Conservation (phyloP, 345 rosid species). For the Brassica rapa region DNA sequence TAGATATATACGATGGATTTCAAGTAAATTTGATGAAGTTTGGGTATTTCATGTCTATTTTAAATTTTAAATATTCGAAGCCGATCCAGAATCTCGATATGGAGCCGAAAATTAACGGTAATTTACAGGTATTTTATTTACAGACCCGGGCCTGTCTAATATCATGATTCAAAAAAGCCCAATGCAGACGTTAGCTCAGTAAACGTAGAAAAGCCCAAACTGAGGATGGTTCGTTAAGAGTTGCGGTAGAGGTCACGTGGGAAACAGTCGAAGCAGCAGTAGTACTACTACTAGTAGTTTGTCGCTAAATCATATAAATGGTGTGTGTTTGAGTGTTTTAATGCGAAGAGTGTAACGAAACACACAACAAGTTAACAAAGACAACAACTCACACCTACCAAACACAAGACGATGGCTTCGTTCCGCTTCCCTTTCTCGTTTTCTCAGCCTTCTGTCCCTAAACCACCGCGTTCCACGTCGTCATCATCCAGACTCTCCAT, state of each 20-base stretch:
- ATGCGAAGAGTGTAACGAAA: background rate
- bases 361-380: background rate
- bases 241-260: background rate
- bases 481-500: slow-evolving; percentile 37
- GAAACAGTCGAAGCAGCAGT: background rate
- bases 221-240: background rate
- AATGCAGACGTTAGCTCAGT: background rate
- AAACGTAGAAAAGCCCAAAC: background rate
- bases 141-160: too few species aligned
- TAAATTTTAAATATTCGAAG: too few species aligned
- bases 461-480: slow-evolving; percentile 18
- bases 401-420: slow-evolving; percentile 53
- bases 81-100: too few species aligned
- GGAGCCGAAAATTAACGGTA: too few species aligned
- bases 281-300: background rate
- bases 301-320: background rate
- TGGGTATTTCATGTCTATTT: too few species aligned
- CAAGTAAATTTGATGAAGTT: too few species aligned
- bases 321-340: slow-evolving; percentile 10
- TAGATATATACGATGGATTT: too few species aligned
- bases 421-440: slow-evolving; percentile 83
- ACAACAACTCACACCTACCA: background rate
- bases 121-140: too few species aligned
- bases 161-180: background rate
- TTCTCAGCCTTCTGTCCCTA: slow-evolving; percentile 56